A percentile compares a stretch with the other conserved stretches of the same genome.
phyloP scores from a whole-genome alignment of 768 basidiomycete species.

The Mycena chlorophos region DNA sequence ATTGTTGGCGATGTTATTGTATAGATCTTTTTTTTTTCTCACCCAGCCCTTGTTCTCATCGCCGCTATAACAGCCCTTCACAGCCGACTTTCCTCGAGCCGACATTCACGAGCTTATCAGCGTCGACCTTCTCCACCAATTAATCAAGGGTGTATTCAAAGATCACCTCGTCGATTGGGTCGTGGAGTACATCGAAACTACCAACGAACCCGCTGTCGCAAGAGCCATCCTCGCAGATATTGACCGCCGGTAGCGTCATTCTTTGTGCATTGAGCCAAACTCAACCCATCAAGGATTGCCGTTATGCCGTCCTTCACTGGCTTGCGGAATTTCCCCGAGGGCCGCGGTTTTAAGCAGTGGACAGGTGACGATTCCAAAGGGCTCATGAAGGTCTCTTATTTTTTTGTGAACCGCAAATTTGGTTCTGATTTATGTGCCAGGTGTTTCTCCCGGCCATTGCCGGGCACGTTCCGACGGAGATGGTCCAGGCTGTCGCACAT shows the following conservation, averaged over 20 bases:
- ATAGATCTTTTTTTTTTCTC: slow-evolving; percentile 10
- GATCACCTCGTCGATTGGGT: slow-evolving; percentile 40
- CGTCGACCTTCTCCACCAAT: slow-evolving; percentile 36
- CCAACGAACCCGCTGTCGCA: slow-evolving; percentile 19
- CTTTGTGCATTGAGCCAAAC: background rate
- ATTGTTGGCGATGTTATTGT: slow-evolving; percentile 35
- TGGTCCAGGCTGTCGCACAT: slow-evolving; percentile 25
- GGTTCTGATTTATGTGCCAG: slow-evolving; percentile 9
- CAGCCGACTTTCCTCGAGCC: slow-evolving; percentile 32
- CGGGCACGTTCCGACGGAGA: slow-evolving; percentile 28
- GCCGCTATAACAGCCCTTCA: slow-evolving; percentile 33
- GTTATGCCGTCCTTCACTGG: slow-evolving; percentile 29
- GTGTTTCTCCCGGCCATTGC: slow-evolving; percentile 31
- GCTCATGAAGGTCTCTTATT: slow-evolving; percentile 37
- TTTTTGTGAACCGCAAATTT: background rate
- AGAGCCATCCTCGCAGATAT: slow-evolving; percentile 32
- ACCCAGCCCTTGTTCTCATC: slow-evolving; percentile 4
- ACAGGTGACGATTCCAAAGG: slow-evolving; percentile 40
- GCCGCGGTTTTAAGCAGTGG: slow-evolving; percentile 38
- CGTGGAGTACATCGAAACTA: slow-evolving; percentile 24
- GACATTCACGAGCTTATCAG: slow-evolving; percentile 36
- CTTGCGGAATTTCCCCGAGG: slow-evolving; percentile 31
- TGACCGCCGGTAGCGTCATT: slow-evolving; percentile 25
- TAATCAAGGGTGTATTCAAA: slow-evolving; percentile 40
- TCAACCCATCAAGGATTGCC: slow-evolving; percentile 26